Percentiles rank a stretch among this genome's conserved stretches.
Evolutionary conservation across 23 red algal species (phyloP).

Genomic region (Cyanidium caldarium): DNA sequence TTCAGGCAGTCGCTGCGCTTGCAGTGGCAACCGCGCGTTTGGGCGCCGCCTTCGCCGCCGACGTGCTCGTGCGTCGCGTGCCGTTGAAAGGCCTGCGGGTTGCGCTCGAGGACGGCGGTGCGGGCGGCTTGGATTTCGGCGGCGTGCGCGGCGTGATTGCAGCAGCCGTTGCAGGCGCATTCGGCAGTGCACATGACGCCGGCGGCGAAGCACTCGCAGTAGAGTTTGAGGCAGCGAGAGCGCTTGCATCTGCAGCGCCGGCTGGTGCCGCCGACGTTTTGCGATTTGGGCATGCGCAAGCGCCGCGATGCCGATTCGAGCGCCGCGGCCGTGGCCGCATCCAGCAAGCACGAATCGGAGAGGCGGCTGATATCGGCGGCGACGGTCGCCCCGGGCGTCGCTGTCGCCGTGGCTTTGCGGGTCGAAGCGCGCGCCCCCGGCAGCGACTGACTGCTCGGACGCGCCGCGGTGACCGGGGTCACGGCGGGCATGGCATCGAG

Average conservation of each 20-base stretch:
- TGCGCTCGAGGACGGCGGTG: slow-evolving; percentile 37
- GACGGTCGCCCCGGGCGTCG: background rate
- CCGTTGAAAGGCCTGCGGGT: slow-evolving; percentile 49
- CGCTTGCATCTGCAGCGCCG: slow-evolving; percentile 66
- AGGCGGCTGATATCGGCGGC: background rate
- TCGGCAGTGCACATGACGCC: slow-evolving; percentile 37
- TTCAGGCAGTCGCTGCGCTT: slow-evolving; percentile 81
- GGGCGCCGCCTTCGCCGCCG: background rate
- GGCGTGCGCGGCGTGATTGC: slow-evolving; percentile 37
- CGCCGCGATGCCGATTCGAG: background rate
- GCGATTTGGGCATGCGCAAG: background rate
- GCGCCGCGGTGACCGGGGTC: too few relatives aligned
- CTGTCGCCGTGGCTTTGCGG: background rate
- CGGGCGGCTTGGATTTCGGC: slow-evolving; percentile 22
- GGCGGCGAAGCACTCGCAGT: slow-evolving; percentile 91
- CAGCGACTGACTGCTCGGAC: background rate
- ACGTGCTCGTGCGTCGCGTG: slow-evolving; percentile 15
- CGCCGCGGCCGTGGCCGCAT: background rate
- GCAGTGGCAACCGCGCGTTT: slow-evolving; percentile 24
- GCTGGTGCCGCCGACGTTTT: background rate
- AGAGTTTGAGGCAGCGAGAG: slow-evolving; percentile 71
- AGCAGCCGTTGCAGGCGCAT: slow-evolving; percentile 67
- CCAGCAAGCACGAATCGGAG: background rate
- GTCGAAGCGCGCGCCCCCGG: background rate
- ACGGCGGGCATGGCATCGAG: too few relatives aligned